Conservation (phyloP, 257 asterid species). For the Forsythia suspensa region DNA sequence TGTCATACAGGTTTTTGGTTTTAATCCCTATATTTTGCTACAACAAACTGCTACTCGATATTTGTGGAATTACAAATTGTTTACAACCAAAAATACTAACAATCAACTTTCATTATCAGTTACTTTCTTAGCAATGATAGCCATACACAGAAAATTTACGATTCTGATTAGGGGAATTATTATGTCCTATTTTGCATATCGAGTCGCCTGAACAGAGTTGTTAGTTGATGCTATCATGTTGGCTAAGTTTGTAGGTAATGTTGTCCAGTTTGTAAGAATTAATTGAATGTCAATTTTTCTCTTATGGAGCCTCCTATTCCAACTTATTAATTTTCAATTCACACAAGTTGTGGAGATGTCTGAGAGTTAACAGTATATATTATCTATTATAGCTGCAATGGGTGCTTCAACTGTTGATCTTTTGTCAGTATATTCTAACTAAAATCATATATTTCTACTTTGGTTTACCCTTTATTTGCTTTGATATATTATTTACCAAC, state of each 20-base stretch:
- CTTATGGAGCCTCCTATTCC: background rate
- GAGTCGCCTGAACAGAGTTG: background rate
- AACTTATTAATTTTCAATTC: background rate
- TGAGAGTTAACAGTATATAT: background rate
- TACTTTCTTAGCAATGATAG: background rate
- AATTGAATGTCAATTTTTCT: background rate
- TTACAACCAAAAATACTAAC: background rate
- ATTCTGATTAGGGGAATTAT: background rate
- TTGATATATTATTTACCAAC: constrained; percentile 7
- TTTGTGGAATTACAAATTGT: constrained; percentile 7
- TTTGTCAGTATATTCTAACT: background rate
- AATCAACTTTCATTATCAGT: constrained; percentile 1
- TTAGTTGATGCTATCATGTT: background rate
- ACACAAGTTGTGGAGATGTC: background rate
- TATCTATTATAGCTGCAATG: background rate
- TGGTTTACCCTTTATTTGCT: background rate
- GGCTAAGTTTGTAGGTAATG: background rate
- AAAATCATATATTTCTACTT: background rate
- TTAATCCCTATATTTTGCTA: constrained; percentile 1
- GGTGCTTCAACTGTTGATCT: background rate
- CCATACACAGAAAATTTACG: background rate
- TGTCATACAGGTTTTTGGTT: constrained; percentile 68
- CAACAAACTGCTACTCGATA: background rate
- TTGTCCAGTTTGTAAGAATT: background rate
- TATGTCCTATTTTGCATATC: background rate